phyloP scores from a whole-genome alignment of 331 rosid genomes.

The Spiraea crenata region DNA sequence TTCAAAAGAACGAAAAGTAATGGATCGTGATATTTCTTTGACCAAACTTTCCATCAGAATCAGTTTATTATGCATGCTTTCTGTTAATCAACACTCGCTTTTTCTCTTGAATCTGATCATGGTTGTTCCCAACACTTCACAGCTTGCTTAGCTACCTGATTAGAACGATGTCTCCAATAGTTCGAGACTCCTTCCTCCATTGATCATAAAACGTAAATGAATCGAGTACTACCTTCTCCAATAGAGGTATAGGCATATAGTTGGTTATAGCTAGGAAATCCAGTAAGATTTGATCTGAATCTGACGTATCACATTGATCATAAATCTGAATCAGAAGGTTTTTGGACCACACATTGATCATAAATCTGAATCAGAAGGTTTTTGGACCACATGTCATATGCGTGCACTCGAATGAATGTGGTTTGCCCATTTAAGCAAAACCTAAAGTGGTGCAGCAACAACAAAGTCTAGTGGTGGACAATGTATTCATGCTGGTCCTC shows the following conservation, averaged over 20 bases:
- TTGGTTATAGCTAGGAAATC: no score
- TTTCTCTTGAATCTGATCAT: neutral
- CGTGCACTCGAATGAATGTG: neutral
- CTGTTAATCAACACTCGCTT: neutral
- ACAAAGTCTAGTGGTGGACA: neutral
- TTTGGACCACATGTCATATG: no score
- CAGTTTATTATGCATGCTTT: neutral
- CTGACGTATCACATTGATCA: no score
- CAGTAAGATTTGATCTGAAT: no score
- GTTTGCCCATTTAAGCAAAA: neutral
- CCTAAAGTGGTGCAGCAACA: neutral
- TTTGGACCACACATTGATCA: no score
- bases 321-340: no score
- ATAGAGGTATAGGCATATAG: no score
- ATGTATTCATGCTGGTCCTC: no score
- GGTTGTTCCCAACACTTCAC: neutral
- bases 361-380: no score
- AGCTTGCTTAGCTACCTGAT: neutral
- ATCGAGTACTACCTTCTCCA: no score
- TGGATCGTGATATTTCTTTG: slow-evolving; percentile 12
- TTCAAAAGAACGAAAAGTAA: slow-evolving; percentile 1
- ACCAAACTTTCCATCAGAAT: neutral
- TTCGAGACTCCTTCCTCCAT: no score
- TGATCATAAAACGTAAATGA: no score
- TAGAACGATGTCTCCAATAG: neutral